A percentile compares a stretch with the other conserved stretches of the same genome.
Evolutionary conservation across 345 rosid genomes (phyloP).

Genomic region (Eucalyptus camaldulensis): DNA sequence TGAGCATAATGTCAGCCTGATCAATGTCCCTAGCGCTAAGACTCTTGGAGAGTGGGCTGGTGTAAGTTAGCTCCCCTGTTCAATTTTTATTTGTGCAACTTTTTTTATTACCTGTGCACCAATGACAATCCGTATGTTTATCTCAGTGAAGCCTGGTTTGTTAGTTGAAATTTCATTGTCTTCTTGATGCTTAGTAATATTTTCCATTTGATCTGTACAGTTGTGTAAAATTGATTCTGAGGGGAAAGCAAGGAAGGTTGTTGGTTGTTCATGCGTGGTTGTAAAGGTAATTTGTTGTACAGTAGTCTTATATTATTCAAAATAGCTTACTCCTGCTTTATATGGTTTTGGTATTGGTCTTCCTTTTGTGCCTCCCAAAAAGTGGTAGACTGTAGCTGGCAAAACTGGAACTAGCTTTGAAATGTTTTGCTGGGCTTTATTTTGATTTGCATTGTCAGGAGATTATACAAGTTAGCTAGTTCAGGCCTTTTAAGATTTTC

Average conservation of each 20-base stretch:
- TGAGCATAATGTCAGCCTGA: slow-evolving; percentile 52
- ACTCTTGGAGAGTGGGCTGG: slow-evolving; percentile 95
- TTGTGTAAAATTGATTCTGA: slow-evolving; percentile 80
- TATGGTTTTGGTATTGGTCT: neutral
- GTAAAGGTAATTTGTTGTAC: slow-evolving; percentile 39
- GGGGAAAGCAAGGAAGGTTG: slow-evolving; percentile 84
- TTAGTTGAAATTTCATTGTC: neutral
- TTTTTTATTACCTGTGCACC: neutral
- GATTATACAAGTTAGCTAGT: neutral
- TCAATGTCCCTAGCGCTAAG: slow-evolving; percentile 75
- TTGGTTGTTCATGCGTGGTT: slow-evolving; percentile 77
- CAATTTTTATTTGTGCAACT: neutral
- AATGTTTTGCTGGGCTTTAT: neutral
- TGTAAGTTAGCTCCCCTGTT: slow-evolving; percentile 28
- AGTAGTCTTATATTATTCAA: neutral
- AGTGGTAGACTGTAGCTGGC: neutral
- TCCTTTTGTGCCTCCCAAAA: neutral
- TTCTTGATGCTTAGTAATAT: neutral
- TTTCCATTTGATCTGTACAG: slow-evolving; percentile 12
- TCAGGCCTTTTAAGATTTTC: neutral
- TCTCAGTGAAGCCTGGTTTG: neutral
- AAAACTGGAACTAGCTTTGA: neutral
- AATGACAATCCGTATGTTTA: neutral
- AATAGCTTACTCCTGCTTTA: neutral
- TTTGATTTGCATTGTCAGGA: neutral